Base-by-base conservation (phyloP, 1,284 basidiomycete species). In the Boletus semigastroideus region DNA sequence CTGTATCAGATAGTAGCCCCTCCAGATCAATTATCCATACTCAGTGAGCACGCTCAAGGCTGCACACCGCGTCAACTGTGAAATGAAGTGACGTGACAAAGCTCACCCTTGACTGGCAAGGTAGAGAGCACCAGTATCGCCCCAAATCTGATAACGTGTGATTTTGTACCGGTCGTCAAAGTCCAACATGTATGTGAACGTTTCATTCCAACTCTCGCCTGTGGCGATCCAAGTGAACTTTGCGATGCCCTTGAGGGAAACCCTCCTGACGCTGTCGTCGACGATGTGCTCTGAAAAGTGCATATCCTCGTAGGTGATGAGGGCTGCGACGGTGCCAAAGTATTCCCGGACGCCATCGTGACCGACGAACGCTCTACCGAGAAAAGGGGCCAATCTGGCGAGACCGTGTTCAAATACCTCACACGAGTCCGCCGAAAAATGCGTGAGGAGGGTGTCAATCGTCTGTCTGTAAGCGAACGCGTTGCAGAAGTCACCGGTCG, bases 111-210 rank as follows among this genome's bases (percentile, higher is more conserved):
- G 70, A 31, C 78, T 74, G 7, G 83, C 83, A 30, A 86, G 72
- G 64, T 84, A 84, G 14, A 80, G 77, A 9, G 83, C 78, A 10
- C 82, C 84, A 5, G 83, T 79, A 64, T 87, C 84, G 13, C 81
- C 82, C 84, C 84, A 87, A 0, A 87, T 76, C 61, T 86, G 78
- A 71, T 83, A 85, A 42, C 75, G 70, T 25, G 71, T 72, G 20
- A 87, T 70, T 65, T 80, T 84, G 44, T 66, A 60, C 34, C 77
- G 72, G 20, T 80, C 72, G 53, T 86, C 84, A 62, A 86, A 85
- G 61, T 82, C 78, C 53, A 87, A 65, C 17, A 78, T 72, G 60
- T 85, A 86, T 9, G 72, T 69, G 60, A 87, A 86, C n/a, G 71
- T 73, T 69, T 86, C 85, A 30, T 80, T 68, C 84, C 84, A 87